A percentile compares a stretch with the other conserved stretches of the same genome.
phyloP scores from a whole-genome alignment of 139 green algal genomes.

The Closterium sp. region DNA sequence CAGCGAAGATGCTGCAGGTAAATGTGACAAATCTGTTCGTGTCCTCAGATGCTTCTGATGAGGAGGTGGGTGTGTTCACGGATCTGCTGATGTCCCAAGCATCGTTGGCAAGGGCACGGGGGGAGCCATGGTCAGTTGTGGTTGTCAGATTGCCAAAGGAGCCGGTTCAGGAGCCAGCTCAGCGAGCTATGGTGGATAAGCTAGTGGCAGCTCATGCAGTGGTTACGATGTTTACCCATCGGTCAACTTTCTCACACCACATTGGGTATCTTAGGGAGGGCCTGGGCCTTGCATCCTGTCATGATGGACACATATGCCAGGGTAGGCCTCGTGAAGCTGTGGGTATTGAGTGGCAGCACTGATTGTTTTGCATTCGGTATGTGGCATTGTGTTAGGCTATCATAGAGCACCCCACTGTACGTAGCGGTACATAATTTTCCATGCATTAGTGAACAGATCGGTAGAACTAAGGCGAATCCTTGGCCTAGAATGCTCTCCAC shows the following conservation, averaged over 20 bases:
- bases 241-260: neutral
- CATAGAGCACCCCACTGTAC: no score
- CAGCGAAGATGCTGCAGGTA: neutral
- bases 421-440: no score
- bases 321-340: neutral
- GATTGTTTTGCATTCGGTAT: no score
- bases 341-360: neutral
- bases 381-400: no score
- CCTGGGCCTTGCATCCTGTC: neutral
- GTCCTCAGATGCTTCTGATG: neutral
- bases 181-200: neutral
- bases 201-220: neutral
- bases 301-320: neutral
- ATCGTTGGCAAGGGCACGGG: neutral
- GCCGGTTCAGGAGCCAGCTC: neutral
- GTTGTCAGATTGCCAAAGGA: neutral
- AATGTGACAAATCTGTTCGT: neutral
- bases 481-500: no score
- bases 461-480: no score
- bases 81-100: neutral
- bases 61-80: neutral
- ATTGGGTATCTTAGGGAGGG: neutral
- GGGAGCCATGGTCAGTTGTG: neutral
- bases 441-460: no score
- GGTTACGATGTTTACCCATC: neutral